These are phyloP conservation scores for Blastobotrys serpentis DNA, from an alignment of 1,139 yeast genomes.

Conservation along the genomic window DNA sequence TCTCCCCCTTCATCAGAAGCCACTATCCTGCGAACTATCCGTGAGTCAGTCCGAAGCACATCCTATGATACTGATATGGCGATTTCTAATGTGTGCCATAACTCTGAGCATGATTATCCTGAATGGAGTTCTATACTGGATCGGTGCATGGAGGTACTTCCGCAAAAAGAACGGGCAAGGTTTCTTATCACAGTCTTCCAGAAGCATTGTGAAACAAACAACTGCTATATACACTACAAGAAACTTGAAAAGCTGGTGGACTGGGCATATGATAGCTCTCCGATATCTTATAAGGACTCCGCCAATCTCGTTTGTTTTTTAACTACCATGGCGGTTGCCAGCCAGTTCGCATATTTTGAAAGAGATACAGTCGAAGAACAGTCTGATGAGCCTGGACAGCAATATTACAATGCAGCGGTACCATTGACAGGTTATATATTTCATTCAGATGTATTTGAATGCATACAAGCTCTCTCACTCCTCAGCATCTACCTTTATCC, in stretches of 20 bases:
- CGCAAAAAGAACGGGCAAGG: constrained; percentile 7
- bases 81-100: neutral
- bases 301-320: constrained; percentile 6
- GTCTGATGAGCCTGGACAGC: constrained; percentile 12
- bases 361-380: constrained; percentile 7
- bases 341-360: constrained; percentile 14
- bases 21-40: neutral
- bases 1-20: constrained; percentile 4
- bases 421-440: constrained; percentile 10
- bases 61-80: neutral
- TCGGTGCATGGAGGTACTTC: constrained; percentile 7
- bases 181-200: constrained; percentile 6
- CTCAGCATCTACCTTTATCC: constrained; percentile 11
- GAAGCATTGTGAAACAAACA: constrained; percentile 12
- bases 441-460: constrained; percentile 1
- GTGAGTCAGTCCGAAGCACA: neutral
- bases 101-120: constrained; percentile 5
- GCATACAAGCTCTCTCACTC: constrained; percentile 9
- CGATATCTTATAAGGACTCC: neutral
- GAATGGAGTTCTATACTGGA: constrained; percentile 9
- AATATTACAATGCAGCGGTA: constrained; percentile 7
- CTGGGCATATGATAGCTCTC: neutral
- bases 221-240: constrained; percentile 7
- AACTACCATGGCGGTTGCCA: constrained; percentile 10
- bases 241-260: constrained; percentile 4